Conservation (phyloP, 1,284 basidiomycete species). For the Ganoderma multipileum region DNA sequence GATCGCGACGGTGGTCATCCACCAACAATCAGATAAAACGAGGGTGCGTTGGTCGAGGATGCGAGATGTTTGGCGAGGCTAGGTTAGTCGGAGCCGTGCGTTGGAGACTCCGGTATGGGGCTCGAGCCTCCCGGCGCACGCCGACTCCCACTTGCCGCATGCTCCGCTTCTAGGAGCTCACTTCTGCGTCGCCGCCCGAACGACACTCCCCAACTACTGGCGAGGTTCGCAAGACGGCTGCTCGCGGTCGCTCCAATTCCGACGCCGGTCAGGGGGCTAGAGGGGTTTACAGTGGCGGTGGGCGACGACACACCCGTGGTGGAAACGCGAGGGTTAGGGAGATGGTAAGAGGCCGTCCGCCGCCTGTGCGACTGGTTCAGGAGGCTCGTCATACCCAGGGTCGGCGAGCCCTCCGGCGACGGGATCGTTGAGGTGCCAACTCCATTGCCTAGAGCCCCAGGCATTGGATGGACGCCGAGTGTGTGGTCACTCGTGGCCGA, state of each 20-base stretch:
- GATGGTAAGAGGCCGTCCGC: constrained; percentile 63
- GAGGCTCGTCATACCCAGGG: constrained; percentile 60
- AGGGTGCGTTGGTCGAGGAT: background rate
- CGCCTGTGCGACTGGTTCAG: constrained; percentile 46
- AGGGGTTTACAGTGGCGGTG: constrained; percentile 29
- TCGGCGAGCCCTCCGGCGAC: constrained; percentile 63
- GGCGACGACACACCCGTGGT: constrained; percentile 32
- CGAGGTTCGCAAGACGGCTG: constrained; percentile 66
- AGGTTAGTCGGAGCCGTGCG: background rate
- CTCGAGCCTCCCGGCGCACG: constrained; percentile 24
- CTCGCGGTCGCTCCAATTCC: constrained; percentile 33
- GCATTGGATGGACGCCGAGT: constrained; percentile 4
- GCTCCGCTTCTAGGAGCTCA: constrained; percentile 32
- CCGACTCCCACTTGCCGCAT: constrained; percentile 4
- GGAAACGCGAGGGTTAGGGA: constrained; percentile 50
- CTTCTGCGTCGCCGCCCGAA: constrained; percentile 62
- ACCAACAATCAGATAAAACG: background rate
- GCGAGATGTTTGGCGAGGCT: background rate
- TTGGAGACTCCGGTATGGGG: constrained; percentile 27
- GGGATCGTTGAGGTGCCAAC: constrained; percentile 45
- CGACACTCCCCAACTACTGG: constrained; percentile 69
- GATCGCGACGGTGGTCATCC: background rate
- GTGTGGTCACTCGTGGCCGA: constrained; percentile 24
- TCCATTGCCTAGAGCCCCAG: constrained; percentile 10
- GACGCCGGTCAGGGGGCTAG: constrained; percentile 24